Evolutionary conservation across 2,329 filamentous ascomycete species (phyloP), one percentile per base, ranked within the genome.

Genomic region (Septoria linicola): DNA sequence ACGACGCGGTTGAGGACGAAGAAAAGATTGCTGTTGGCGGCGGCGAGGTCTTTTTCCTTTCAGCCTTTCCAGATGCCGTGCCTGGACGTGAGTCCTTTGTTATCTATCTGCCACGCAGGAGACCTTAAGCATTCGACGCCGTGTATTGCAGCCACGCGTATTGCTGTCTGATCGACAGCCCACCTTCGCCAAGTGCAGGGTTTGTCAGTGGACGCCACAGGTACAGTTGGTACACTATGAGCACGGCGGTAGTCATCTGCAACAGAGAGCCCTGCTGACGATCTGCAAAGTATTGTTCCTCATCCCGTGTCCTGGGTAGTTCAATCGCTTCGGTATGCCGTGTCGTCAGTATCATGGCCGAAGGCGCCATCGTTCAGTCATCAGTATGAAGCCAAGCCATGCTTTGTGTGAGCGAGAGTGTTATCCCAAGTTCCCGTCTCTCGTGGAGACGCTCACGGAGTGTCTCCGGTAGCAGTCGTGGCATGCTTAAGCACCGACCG

Each of bases 341-440:
- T 41, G 40, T 41, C 40, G 40, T 41, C 40, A 41, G 23, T 23
- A 20, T 20, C 19, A 11, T 23, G 11, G n/a, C 11, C 20, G n/a
- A 41, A 41, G 39, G 25, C 39, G 39, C 41, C 41, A 43, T 43
- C 11, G 23, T 31, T 43, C 11, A 5, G n/a, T 30, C 11, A 11
- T 7, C 39, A 14, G 19, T 27, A 5, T 27, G 23, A 34, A n/a
- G 31, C 31, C 31, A 34, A 43, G 41, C 23, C 41, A 30, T 44
- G 17, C 41, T 44, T 44, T 44, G 41, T 34, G 31, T n/a, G 31
- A 34, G 31, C 31, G 23, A 27, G 10, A 27, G 23, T 10, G 10
- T 5, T 10, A 27, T 5, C 10, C 5, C 5, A 10, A 10, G 23
- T 5, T 10, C 5, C 5, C 23, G 23, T 27, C 5, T 10, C 23